A percentile compares a stretch with the other conserved stretches of the same genome.
phyloP scores from a whole-genome alignment of 208 protist genomes.

The Leptomonas pyrrhocoris region DNA sequence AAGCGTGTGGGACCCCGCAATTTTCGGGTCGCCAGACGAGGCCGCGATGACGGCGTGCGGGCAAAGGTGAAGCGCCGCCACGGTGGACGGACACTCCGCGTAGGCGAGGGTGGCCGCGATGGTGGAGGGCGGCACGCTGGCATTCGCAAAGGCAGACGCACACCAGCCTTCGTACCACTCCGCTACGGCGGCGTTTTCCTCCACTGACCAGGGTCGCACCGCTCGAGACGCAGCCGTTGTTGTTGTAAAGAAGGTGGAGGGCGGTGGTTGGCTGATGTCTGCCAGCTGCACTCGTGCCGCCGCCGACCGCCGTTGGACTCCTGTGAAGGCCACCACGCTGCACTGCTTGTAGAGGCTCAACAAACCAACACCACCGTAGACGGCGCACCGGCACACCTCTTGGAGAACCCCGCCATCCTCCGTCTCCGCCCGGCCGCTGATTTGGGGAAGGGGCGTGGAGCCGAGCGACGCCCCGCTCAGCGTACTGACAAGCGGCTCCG shows the following conservation, averaged over 20 bases:
- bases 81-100: conserved; percentile 22
- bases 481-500: conserved; percentile 34
- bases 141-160: conserved; percentile 27
- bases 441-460: not conserved
- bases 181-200: conserved; percentile 22
- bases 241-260: conserved; percentile 12
- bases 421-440: not conserved
- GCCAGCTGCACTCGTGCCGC: conserved; percentile 38
- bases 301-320: conserved; percentile 29
- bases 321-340: conserved; percentile 58
- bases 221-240: not conserved
- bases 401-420: conserved; percentile 15
- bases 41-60: conserved; percentile 38
- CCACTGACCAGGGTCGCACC: conserved; percentile 13
- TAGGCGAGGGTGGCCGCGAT: conserved; percentile 24
- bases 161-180: conserved; percentile 30
- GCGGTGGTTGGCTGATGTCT: conserved; percentile 24
- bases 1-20: conserved; percentile 30
- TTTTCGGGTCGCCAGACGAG: conserved; percentile 31
- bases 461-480: conserved; percentile 9
- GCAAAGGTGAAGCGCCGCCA: conserved; percentile 33
- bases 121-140: not conserved
- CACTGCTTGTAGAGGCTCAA: conserved; percentile 62
- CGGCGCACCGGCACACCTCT: conserved; percentile 50
- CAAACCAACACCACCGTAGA: conserved; percentile 65